Percentiles rank a stretch among this genome's conserved stretches.
Conservation (phyloP, 257 asterid species). For the Penstemon davidsonii region DNA sequence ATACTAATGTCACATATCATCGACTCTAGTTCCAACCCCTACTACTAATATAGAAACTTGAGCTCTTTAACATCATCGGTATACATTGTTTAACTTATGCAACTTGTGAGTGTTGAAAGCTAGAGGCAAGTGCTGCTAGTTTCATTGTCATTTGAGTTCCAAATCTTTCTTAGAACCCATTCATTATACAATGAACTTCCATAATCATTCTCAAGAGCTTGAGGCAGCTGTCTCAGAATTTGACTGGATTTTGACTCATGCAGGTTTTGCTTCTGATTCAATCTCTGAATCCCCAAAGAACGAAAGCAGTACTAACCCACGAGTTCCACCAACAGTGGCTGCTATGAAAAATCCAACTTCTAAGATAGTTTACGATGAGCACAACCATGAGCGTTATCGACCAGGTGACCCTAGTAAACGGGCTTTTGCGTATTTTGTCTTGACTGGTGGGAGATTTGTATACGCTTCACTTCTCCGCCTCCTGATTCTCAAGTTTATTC, state of each 20-base stretch:
- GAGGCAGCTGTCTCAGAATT: too few relatives aligned
- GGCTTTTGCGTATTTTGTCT: conserved; percentile 84
- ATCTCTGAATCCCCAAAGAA: conserved; percentile 39
- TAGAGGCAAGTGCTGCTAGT: too few relatives aligned
- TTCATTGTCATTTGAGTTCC: too few relatives aligned
- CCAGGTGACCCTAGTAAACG: conserved; percentile 94
- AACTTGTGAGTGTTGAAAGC: too few relatives aligned
- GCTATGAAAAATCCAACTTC: conserved; percentile 85
- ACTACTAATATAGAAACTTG: too few relatives aligned
- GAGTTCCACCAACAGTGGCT: conserved; percentile 64
- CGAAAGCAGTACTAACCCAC: conserved; percentile 41
- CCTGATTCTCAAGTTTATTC: conserved; percentile 74
- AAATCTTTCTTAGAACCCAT: too few relatives aligned
- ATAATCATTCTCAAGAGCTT: too few relatives aligned
- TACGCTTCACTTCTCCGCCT: conserved; percentile 92
- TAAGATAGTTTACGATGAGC: conserved; percentile 69
- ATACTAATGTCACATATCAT: too few relatives aligned
- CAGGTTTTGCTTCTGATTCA: conserved; percentile 67
- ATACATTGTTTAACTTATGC: too few relatives aligned
- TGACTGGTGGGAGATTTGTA: conserved; percentile 92
- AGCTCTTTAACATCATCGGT: too few relatives aligned
- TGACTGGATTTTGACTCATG: not conserved
- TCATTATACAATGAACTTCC: too few relatives aligned
- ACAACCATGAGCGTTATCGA: conserved; percentile 88
- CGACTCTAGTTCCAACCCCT: too few relatives aligned